Percentiles rank a stretch among this genome's conserved stretches.
Evolutionary conservation across 345 rosid species (phyloP).

Genomic region (Brassica cretica): DNA sequence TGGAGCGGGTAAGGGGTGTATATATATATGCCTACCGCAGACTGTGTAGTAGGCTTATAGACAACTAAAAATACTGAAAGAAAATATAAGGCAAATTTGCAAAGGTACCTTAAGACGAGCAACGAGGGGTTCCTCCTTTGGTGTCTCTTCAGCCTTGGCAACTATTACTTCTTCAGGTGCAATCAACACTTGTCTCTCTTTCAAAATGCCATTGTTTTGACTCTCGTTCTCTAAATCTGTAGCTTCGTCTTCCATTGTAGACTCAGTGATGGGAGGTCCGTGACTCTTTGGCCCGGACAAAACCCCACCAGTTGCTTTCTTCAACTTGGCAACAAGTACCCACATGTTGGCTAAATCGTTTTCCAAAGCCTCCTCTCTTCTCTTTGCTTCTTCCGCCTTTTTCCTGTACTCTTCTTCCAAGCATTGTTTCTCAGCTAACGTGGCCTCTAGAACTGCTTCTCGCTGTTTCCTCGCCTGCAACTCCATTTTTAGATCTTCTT

Average conservation of each 20-base stretch:
- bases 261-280: constrained; percentile 24
- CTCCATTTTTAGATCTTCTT: constrained; percentile 74
- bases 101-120: constrained; percentile 70
- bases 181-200: constrained; percentile 53
- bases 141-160: constrained; percentile 39
- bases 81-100: constrained; percentile 7
- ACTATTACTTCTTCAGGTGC: constrained; percentile 46
- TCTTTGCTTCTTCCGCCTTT: constrained; percentile 81
- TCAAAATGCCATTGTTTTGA: constrained; percentile 40
- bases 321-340: constrained; percentile 96
- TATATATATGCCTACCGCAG: neutral
- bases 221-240: constrained; percentile 41
- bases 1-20: neutral
- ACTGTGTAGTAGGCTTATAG: constrained; percentile 2
- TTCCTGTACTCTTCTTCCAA: constrained; percentile 75
- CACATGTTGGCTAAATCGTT: constrained; percentile 97
- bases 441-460: constrained; percentile 78
- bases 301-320: constrained; percentile 70
- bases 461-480: constrained; percentile 84
- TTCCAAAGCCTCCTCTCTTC: constrained; percentile 84
- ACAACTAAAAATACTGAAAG: constrained; percentile 9
- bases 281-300: constrained; percentile 48
- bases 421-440: constrained; percentile 76
- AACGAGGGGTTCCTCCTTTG: constrained; percentile 80
- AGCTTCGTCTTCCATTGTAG: constrained; percentile 35